These are phyloP conservation scores for Globisporangium iwayamae DNA, from an alignment of 352 stramenopile species.

Conservation along the genomic window DNA sequence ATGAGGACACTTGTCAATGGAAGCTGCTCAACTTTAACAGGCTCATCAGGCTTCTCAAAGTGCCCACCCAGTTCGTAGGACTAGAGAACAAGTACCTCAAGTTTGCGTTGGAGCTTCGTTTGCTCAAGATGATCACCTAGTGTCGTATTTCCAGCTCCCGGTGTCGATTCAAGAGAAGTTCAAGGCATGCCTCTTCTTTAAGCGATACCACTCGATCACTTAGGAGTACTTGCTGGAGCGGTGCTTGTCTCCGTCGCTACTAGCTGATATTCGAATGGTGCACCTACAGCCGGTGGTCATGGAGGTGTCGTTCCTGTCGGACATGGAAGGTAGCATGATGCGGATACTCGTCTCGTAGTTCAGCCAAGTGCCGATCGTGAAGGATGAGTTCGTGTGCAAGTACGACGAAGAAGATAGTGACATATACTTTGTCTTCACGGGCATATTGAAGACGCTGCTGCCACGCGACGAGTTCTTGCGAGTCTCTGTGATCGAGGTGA, in stretches of 20 bases:
- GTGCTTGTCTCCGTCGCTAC: constrained; percentile 59
- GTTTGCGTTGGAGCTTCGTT: constrained; percentile 47
- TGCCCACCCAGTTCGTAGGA: constrained; percentile 42
- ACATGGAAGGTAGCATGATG: constrained; percentile 53
- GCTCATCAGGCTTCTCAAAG: constrained; percentile 49
- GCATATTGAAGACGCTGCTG: constrained; percentile 43
- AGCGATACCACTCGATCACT: constrained; percentile 68
- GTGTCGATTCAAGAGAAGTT: constrained; percentile 38
- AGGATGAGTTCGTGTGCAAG: constrained; percentile 62
- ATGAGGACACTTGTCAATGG: constrained; percentile 2
- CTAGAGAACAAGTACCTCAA: constrained; percentile 67
- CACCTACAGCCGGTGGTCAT: constrained; percentile 66
- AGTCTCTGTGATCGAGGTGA: constrained; percentile 23
- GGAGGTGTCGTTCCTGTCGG: constrained; percentile 58
- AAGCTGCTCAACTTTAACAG: constrained; percentile 74
- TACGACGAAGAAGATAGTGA: constrained; percentile 59
- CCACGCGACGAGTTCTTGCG: constrained; percentile 34
- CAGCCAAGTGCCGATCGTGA: constrained; percentile 54
- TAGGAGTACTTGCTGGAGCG: constrained; percentile 61
- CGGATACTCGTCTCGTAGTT: constrained; percentile 72
- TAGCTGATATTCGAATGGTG: constrained; percentile 67
- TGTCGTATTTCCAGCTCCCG: constrained; percentile 54
- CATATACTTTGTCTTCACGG: constrained; percentile 79
- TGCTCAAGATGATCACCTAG: constrained; percentile 72
- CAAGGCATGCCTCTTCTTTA: constrained; percentile 73